phyloP scores from a whole-genome alignment of 805 yeast species.

The Teunomyces stri region DNA sequence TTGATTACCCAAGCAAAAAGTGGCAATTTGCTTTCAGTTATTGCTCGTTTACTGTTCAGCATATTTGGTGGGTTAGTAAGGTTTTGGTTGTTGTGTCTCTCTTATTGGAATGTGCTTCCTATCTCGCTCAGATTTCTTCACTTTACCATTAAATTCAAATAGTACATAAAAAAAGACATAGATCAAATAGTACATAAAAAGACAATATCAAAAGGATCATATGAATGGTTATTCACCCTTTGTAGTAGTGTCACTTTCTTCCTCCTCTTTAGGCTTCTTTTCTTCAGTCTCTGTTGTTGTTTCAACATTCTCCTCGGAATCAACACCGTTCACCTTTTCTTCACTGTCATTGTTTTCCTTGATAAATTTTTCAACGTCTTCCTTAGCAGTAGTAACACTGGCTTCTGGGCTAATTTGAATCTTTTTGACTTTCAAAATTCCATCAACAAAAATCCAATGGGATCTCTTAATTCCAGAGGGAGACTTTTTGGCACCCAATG shows the following conservation, averaged over 20 bases:
- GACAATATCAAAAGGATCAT: too few relatives aligned
- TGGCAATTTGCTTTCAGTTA: slow-evolving; percentile 71
- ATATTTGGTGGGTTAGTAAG: slow-evolving; percentile 93
- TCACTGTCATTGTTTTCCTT: slow-evolving; percentile 10
- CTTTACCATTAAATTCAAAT: neutral
- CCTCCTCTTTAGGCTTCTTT: slow-evolving; percentile 3
- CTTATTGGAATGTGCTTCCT: slow-evolving; percentile 10
- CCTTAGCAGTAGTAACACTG: slow-evolving; percentile 59
- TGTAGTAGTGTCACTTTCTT: slow-evolving; percentile 5
- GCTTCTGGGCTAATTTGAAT: slow-evolving; percentile 50
- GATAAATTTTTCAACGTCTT: slow-evolving; percentile 48
- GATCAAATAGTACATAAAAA: neutral
- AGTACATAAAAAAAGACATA: neutral
- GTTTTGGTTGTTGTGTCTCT: slow-evolving; percentile 36
- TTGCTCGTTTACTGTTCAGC: slow-evolving; percentile 85
- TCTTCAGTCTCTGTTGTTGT: slow-evolving; percentile 2
- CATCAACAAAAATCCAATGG: slow-evolving; percentile 88
- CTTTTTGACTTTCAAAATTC: slow-evolving; percentile 55
- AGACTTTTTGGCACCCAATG: slow-evolving; percentile 78
- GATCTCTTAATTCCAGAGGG: slow-evolving; percentile 80
- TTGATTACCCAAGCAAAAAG: slow-evolving; percentile 31
- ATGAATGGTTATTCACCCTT: neutral
- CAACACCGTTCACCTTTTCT: slow-evolving; percentile 2
- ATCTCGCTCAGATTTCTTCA: neutral
- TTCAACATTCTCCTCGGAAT: slow-evolving; percentile 1